Conservation (phyloP, 2,329 filamentous ascomycete genomes). For the Alternaria sp. region DNA sequence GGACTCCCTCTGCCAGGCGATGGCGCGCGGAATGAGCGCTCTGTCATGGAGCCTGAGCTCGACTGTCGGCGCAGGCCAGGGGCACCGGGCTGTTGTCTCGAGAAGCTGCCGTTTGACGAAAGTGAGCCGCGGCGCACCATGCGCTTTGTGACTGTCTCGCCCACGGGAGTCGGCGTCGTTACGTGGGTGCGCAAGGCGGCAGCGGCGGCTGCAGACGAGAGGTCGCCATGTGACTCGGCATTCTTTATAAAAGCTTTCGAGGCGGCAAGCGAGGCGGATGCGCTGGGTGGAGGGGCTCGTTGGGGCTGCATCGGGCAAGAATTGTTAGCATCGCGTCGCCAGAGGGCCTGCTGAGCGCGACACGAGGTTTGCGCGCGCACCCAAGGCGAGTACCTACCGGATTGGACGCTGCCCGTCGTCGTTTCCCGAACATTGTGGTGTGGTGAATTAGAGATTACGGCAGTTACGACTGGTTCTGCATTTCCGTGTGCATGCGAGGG, state of each 20-base stretch:
- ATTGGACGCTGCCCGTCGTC: conserved; percentile 44
- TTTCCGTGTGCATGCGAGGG: conserved; percentile 19
- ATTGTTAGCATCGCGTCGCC: conserved; percentile 29
- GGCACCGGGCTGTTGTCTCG: conserved; percentile 42
- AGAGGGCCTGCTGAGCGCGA: conserved; percentile 5
- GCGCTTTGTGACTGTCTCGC: conserved; percentile 86
- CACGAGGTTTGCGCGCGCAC: conserved; percentile 9
- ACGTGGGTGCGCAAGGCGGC: conserved; percentile 82
- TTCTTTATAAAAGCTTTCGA: conserved; percentile 79
- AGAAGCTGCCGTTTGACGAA: conserved; percentile 69
- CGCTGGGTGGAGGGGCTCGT: conserved; percentile 61
- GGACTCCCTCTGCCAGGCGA: conserved; percentile 56
- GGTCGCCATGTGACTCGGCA: conserved; percentile 67
- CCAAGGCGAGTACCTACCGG: conserved; percentile 37
- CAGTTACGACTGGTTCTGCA: conserved; percentile 34
- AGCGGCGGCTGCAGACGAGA: conserved; percentile 87
- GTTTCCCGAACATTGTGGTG: conserved; percentile 44
- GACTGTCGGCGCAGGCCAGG: conserved; percentile 55
- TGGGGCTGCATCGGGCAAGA: conserved; percentile 39
- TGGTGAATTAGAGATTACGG: conserved; percentile 32
- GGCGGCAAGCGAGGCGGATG: conserved; percentile 81
- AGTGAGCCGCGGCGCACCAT: conserved; percentile 76
- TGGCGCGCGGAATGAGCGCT: conserved; percentile 83
- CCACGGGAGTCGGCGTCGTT: conserved; percentile 79
- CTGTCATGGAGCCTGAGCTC: conserved; percentile 84